A percentile compares a stretch with the other conserved stretches of the same genome.
phyloP scores from a whole-genome alignment of 2,329 filamentous ascomycete species.

The Aspergillus pseudoviridinutans region DNA sequence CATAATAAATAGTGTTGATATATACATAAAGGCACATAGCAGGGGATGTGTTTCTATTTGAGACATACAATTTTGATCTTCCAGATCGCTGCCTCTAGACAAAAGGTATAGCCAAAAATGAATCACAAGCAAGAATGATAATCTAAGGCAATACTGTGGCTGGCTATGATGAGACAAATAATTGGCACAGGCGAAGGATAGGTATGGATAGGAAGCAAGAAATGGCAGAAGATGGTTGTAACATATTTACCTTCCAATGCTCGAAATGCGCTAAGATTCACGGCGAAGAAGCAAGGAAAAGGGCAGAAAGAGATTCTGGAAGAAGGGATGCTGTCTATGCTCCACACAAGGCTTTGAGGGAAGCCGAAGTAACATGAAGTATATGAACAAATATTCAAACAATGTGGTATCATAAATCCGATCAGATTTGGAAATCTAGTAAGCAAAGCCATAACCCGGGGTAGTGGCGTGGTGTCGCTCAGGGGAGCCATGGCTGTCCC shows the following conservation, averaged over 20 bases:
- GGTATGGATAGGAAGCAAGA: not conserved
- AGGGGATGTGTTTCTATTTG: not conserved
- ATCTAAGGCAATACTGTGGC: not conserved
- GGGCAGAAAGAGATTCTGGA: not conserved
- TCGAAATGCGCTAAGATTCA: constrained; percentile 20
- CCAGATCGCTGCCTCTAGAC: not conserved
- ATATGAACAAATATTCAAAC: constrained; percentile 4
- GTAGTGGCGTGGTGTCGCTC: constrained; percentile 28
- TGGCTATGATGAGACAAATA: not conserved
- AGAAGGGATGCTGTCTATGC: not conserved
- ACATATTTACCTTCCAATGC: constrained; percentile 4
- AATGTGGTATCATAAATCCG: constrained; percentile 2
- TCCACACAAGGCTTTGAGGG: not conserved
- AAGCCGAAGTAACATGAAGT: not conserved
- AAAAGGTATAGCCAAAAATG: not conserved
- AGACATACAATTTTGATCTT: not conserved
- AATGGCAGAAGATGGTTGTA: not conserved
- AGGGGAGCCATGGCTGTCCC: constrained; percentile 26
- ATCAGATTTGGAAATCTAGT: constrained; percentile 16
- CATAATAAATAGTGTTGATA: not conserved
- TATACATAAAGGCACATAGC: not conserved
- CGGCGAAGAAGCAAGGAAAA: not conserved
- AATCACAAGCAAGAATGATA: not conserved
- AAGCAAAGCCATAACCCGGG: constrained; percentile 34
- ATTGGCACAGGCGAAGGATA: not conserved